Base-by-base conservation (phyloP, 2,329 filamentous ascomycete genomes). In the Daldinia sp. region DNA sequence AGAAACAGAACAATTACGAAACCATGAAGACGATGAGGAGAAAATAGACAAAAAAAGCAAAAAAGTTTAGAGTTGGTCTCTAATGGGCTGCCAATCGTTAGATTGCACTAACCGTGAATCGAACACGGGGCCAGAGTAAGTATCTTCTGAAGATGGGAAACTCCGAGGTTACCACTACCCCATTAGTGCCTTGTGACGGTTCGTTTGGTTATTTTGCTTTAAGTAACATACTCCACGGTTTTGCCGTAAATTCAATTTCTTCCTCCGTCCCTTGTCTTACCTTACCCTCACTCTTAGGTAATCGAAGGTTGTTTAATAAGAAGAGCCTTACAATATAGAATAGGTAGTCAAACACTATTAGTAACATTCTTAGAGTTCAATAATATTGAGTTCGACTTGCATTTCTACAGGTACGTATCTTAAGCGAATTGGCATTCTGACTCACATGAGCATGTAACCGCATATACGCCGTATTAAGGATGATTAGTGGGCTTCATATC, bases 161-260 rank as follows among this genome's bases (percentile, higher is more conserved):
- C 69, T 71, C 60, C 66, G 69, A 69, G 69, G 69, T 71, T 71
- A 71, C 69, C 69, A 71, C 69, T 71, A 71, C 69, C 69, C 69
- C 69, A 71, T 71, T 71, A 71, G 66, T 71, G 69, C 68, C 15
- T 59, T 35, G 4, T 54, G 54, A 18, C 6, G 5, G 9, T 30
- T 35, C 7, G 1, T 10, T n/a, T 9, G 18, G 46, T 4, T 37
- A 37, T 54, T 37, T 54, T 7, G 13, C 6, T 18, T 54, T 54
- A 54, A 37, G 30, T 54, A 54, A 18, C 26, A 51, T 51, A 3
- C 46, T 51, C 46, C 46, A 51, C n/a, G 41, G 41, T 42, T 42
- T 42, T 20, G 18, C 41, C 41, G 41, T 51, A 51, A 30, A 33
- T n/a, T 26, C 18, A 18, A 51, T 33, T 10, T 26, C n/a, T 5